Base-by-base conservation (phyloP, 768 basidiomycete species). In the Agaricus sinodeliciosus region DNA sequence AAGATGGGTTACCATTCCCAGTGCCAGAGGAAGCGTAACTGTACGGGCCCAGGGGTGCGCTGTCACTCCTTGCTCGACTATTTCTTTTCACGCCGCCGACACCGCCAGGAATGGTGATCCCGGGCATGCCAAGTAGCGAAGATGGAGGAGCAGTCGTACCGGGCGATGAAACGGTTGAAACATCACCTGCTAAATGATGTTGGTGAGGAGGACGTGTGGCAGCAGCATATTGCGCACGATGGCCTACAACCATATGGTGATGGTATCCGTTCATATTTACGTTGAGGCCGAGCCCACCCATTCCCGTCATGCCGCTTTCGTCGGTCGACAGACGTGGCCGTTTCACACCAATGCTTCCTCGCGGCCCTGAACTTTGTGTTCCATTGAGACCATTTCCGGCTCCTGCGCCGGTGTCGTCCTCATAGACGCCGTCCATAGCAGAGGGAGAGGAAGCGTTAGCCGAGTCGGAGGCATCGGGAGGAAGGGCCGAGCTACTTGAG, bases 61-160 rank as follows among this genome's bases (percentile, higher is more conserved):
- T 81, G 60, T 87, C 84, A 60, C 83, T 85, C 60, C 84, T 67
- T 28, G 83, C 83, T n/a, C 84, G 73, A 48, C 75, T 72, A 5
- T 34, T 61, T 44, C 71, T 62, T 63, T 73, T 75, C 66, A 75
- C 55, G 60, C 64, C 44, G 63, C 66, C 11, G 55, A 56, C 55
- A 65, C 51, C 44, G 11, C 44, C 37, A 18, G 51, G 9, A 16
- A 46, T 35, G 8, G 25, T 39, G 22, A 53, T 46, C 6, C 51
- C 51, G 4, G 43, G 51, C 35, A 53, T 9, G 16, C 51, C 51
- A 39, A 53, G 51, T 35, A 53, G 37, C 12, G 51, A 49, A 1
- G 49, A 46, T 3, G 51, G 43, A 18, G 51, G 43, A 15, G 51
- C 44, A 3, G 51, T 51, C 9, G 51, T 53, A 18, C 51, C 44